Percentiles rank a stretch among this genome's conserved stretches.
Evolutionary conservation across 495 filamentous ascomycete species (phyloP).

Genomic region (Saxophila tyrrhenica): DNA sequence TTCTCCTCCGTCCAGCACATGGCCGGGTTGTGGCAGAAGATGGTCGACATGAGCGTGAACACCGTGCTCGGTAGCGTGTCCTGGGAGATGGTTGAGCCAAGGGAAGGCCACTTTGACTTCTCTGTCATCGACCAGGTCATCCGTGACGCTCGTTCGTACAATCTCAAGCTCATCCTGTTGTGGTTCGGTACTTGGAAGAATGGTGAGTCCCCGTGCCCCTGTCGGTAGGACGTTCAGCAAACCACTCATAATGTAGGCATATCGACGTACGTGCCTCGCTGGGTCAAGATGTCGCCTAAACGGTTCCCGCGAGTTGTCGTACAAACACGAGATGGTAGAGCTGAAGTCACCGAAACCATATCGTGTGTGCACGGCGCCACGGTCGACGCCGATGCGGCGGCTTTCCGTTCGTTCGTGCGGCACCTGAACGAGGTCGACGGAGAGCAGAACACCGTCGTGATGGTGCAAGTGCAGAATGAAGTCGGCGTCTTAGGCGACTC

Average conservation of each 20-base stretch:
- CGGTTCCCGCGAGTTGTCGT: neutral
- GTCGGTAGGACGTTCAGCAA: too few species aligned
- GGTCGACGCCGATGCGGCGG: constrained; percentile 28
- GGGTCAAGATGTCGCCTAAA: too few species aligned
- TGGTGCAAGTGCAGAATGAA: constrained; percentile 45
- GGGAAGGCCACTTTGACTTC: constrained; percentile 37
- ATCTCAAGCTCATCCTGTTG: too few species aligned
- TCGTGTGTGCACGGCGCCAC: constrained; percentile 23
- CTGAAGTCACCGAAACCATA: constrained; percentile 4
- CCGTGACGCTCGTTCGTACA: constrained; percentile 30
- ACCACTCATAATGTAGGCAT: too few species aligned
- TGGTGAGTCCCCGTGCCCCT: too few species aligned
- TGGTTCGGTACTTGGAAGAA: too few species aligned
- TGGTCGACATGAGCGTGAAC: constrained; percentile 35
- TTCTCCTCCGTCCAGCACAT: constrained; percentile 37
- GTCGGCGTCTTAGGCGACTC: constrained; percentile 37
- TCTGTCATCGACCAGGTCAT: constrained; percentile 35
- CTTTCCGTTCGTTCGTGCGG: constrained; percentile 30
- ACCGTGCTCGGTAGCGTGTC: constrained; percentile 40
- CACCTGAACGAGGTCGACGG: constrained; percentile 35
- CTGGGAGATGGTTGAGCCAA: constrained; percentile 41
- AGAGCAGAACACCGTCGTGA: constrained; percentile 35
- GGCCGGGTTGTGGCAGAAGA: constrained; percentile 34
- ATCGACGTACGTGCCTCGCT: too few species aligned
- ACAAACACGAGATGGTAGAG: neutral